Evolutionary conservation across 1,139 yeast species (phyloP).

Genomic region (Yamadazyma songkhlaensis): DNA sequence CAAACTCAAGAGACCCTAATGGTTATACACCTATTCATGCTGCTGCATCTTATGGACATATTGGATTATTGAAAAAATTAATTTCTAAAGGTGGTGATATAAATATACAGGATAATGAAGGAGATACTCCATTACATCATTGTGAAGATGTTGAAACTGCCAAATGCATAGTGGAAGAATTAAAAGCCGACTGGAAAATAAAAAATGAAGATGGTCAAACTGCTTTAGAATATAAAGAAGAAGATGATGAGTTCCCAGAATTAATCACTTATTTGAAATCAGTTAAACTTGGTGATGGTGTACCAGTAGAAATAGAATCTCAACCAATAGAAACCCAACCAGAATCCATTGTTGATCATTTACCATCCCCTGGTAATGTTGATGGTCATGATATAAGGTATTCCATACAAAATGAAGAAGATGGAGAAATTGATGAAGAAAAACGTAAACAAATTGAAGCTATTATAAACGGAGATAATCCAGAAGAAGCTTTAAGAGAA

Average conservation of each 20-base stretch:
- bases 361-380: slow-evolving; percentile 41
- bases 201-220: slow-evolving; percentile 75
- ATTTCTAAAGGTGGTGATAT: slow-evolving; percentile 70
- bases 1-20: slow-evolving; percentile 81
- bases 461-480: slow-evolving; percentile 72
- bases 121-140: slow-evolving; percentile 94
- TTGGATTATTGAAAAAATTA: slow-evolving; percentile 59
- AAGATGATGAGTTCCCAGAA: slow-evolving; percentile 85
- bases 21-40: slow-evolving; percentile 98
- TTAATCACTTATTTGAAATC: slow-evolving; percentile 60
- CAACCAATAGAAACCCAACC: slow-evolving; percentile 1
- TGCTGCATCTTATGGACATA: slow-evolving; percentile 89
- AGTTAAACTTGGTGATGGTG: slow-evolving; percentile 29
- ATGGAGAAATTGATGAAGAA: slow-evolving; percentile 36
- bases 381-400: slow-evolving; percentile 60
- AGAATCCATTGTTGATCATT: slow-evolving; percentile 18
- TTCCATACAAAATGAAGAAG: slow-evolving; percentile 47
- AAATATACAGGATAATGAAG: slow-evolving; percentile 80
- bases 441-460: slow-evolving; percentile 65
- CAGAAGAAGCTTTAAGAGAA: slow-evolving; percentile 72
- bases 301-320: neutral
- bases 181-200: slow-evolving; percentile 60
- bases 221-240: slow-evolving; percentile 66
- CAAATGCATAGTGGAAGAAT: slow-evolving; percentile 57
- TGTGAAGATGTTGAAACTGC: slow-evolving; percentile 74